Evolutionary conservation across 2,329 filamentous ascomycete species (phyloP), one percentile per base, ranked within the genome.

Genomic region (Teratosphaeria zuluensis): DNA sequence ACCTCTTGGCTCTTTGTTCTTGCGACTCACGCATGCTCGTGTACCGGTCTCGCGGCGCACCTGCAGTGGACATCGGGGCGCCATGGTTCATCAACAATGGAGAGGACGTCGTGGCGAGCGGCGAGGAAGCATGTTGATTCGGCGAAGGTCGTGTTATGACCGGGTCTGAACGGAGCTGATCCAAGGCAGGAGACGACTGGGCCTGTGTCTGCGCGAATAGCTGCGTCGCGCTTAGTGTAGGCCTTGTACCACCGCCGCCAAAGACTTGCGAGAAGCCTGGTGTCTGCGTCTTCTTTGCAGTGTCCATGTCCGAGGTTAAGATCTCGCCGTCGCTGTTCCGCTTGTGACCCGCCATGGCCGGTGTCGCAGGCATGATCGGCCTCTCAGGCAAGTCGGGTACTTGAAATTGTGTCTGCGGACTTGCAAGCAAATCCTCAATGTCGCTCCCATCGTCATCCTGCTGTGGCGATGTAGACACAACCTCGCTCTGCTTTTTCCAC

Each of bases 151-250:
- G 74, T 38, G 74, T 73, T 57, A 75, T 72, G 19, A 78, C 65
- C 1, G 74, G 70, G 61, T 79, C 77, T 16, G 77, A 78, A n/a
- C 65, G 69, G 3, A 65, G 64, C 33, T 55, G 33, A 58, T 73
- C 73, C 19, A 69, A 64, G 3, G 71, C 62, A 19, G 77, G 76
- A 28, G 77, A 78, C 0, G 77, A 78, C 19, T 69, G 70, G 24
- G 73, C 75, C 61, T 78, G 77, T 1, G 76, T 78, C 30, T 74
- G 72, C 55, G 75, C 70, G 63, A 78, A 79, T 12, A 74, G 68
- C 59, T 80, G 77, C 7, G 76, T 78, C 30, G 76, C 69, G 38
- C 74, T 76, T 67, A 79, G 70, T 2, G 62, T 55, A n/a, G 61
- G 69, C 19, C 70, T 69, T 6, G 69, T 65, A n/a, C 67, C 70